These are phyloP conservation scores for Cercospora sesami DNA, from an alignment of 2,329 filamentous ascomycete species.

Conservation along the genomic window DNA sequence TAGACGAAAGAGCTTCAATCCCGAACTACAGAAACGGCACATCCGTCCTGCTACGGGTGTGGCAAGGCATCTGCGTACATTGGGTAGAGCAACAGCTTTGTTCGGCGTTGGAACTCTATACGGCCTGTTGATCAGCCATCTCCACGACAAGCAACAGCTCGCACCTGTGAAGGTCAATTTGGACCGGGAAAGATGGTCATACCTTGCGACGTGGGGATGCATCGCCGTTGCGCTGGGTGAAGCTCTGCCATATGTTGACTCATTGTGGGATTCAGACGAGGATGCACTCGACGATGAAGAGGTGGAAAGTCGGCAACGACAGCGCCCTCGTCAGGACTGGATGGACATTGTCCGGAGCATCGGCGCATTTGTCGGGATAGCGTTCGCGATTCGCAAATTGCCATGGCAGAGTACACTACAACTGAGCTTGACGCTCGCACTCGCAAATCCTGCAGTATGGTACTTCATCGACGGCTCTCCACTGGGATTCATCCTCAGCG, in stretches of 20 bases:
- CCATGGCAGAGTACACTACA: slow-evolving; percentile 96
- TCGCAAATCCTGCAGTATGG: slow-evolving; percentile 93
- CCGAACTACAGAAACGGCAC: slow-evolving; percentile 23
- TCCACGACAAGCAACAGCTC: slow-evolving; percentile 69
- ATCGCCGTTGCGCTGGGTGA: slow-evolving; percentile 76
- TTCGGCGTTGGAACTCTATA: slow-evolving; percentile 81
- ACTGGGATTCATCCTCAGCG: slow-evolving; percentile 77
- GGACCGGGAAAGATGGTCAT: slow-evolving; percentile 60
- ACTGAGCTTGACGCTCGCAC: slow-evolving; percentile 80
- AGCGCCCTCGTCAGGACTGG: slow-evolving; percentile 54
- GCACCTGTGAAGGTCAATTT: slow-evolving; percentile 63
- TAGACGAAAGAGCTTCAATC: slow-evolving; percentile 31
- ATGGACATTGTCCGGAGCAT: slow-evolving; percentile 68
- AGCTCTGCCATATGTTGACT: slow-evolving; percentile 80
- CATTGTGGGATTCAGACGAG: slow-evolving; percentile 63
- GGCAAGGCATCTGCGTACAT: slow-evolving; percentile 47
- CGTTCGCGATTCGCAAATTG: slow-evolving; percentile 81
- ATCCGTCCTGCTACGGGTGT: slow-evolving; percentile 31
- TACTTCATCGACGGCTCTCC: slow-evolving; percentile 91
- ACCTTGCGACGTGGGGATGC: slow-evolving; percentile 78
- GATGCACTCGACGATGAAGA: slow-evolving; percentile 33
- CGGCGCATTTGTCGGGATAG: slow-evolving; percentile 70
- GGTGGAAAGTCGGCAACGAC: slow-evolving; percentile 23
- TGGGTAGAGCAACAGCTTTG: slow-evolving; percentile 53
- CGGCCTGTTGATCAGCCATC: slow-evolving; percentile 74